Evolutionary conservation across 768 basidiomycete genomes (phyloP), one percentile per base, ranked within the genome.

Genomic region (Xerocomellus amylosporus): DNA sequence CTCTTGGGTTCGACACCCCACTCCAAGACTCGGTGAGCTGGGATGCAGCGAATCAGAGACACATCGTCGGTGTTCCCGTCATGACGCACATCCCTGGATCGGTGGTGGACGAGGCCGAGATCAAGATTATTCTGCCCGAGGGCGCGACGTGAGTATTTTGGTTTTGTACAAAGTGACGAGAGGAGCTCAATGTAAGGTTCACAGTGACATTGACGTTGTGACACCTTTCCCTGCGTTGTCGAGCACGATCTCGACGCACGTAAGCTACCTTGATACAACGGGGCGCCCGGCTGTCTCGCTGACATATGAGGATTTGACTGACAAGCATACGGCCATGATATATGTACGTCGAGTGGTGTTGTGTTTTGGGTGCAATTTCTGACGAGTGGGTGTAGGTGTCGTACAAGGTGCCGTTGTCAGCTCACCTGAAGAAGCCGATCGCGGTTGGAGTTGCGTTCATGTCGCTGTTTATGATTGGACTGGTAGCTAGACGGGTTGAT

Each of bases 1-100:
- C 92, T 6, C 77, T 98, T 4, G 97, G 97, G 2, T 99, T 90
- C 81, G 94, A 98, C 62, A 79, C 90, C n/a, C 88, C 87, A 28
- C 79, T 93, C 44, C 80, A 73, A n/a, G 83, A 92, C 67, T 85
- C 83, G 10, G 83, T 81, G 15, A 79, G 78, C 54, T 89, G 82
- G 62, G 84, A 90, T 61, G 77, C 73, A 48, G 73, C 74, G 43
- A 83, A 76, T 20, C 84, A 85, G 31, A 81, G 77, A 59, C 87
- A 93, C 66, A 77, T 88, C 17, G 79, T 93, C 37, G 83, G 85
- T 52, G 79, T 99, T 20, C 96, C 96, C 30, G 83, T 98, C 66
- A 81, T 94, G 80, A 95, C 89, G 0, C 75, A 81, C 10, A 77
- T 96, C 58, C 83, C 87, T 33, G 91, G 87, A 19, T 79, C 93